Evolutionary conservation across 305 asterid genomes (phyloP), one percentile per base, ranked within the genome.

Genomic region (Solanum chacoense): DNA sequence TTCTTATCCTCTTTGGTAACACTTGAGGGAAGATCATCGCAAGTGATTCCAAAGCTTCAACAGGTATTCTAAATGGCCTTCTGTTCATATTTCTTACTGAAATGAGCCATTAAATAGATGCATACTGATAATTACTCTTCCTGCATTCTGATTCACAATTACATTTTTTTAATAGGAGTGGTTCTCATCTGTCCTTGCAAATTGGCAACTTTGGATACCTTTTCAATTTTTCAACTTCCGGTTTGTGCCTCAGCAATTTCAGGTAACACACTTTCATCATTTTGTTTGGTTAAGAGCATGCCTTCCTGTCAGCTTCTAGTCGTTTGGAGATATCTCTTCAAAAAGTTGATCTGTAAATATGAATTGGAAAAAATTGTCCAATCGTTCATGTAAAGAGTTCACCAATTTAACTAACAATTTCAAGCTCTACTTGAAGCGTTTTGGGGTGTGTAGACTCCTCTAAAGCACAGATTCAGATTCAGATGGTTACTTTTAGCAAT

Each of bases 191-290:
- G 97, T 97, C 91, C 81, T 97, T 89, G 99, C 96, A 65, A 97
- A 97, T 91, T 97, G 99, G 99, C 98, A 96, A 90, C 94, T 97
- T 9, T 97, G 99, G 99, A 94, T 97, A 89, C 99, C 99, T 77
- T 96, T 97, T 89, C 99, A 97, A 90, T 97, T 97, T 93, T 91
- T 97, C 91, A 97, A 96, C 93, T 97, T 97, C 87, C 95, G 96
- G 13, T 96, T 95, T 84, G 99, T 97, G 65, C 99, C 99, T 16
- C 99, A 96, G 89, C 99, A 95, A 87, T 96, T 96, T 94, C 99
- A 97, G 99, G 99, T 97, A 36, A 36, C 11, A 36, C 38, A 72
- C 29, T 81, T 37, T 37, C 72, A 10, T 42, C 65, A 32, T 73
- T 87, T 89, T 69, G 69, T 11, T 90, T 87, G 42, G n/a, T 69